Conservation (phyloP, 257 asterid species). For the Scutellaria galericulata region DNA sequence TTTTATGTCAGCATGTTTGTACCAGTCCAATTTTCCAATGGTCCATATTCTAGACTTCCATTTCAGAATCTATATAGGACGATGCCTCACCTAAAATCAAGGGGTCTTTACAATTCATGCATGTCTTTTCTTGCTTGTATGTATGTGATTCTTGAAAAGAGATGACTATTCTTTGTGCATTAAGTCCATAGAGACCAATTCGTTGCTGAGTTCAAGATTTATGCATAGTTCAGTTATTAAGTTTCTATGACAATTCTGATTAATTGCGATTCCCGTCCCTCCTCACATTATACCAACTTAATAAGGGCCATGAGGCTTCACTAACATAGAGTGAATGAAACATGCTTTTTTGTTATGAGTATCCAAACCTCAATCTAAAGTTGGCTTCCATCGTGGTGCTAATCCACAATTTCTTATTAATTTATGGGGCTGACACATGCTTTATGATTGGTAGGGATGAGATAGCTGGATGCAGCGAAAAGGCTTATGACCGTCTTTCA, state of each 20-base stretch:
- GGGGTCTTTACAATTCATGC: background rate
- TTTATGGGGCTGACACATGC: constrained; percentile 24
- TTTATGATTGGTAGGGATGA: constrained; percentile 70
- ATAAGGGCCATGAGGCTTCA: background rate
- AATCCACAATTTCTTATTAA: constrained; percentile 1
- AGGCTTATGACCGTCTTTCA: constrained; percentile 86
- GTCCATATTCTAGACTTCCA: background rate
- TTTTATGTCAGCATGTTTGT: background rate
- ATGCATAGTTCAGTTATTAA: background rate
- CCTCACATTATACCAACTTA: constrained; percentile 7
- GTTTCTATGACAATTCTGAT: background rate
- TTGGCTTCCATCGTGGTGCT: background rate
- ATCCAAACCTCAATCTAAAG: background rate
- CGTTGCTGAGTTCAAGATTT: background rate
- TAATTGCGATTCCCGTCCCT: background rate
- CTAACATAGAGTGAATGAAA: background rate
- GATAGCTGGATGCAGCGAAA: constrained; percentile 96
- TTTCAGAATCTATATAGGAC: background rate
- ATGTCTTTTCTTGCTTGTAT: background rate
- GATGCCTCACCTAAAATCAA: background rate
- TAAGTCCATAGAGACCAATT: background rate
- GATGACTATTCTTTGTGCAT: background rate
- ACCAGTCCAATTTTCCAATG: background rate
- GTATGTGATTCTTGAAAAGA: background rate
- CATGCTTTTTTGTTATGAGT: background rate